phyloP scores from a whole-genome alignment of 495 filamentous ascomycete species.

The Aspergillus wentii region DNA sequence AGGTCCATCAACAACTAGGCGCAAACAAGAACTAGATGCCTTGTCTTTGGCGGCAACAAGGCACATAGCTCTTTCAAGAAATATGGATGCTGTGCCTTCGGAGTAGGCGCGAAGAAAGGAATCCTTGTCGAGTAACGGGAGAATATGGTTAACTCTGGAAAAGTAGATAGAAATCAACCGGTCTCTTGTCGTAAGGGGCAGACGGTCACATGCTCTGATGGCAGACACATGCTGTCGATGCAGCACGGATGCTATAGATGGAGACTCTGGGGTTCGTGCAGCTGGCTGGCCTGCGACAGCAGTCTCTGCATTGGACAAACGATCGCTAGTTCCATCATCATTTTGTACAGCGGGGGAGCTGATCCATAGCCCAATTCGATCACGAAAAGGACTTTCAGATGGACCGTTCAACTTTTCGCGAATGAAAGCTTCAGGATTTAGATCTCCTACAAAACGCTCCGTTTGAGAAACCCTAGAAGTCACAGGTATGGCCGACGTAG shows the following conservation, averaged over 20 bases:
- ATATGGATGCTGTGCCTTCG: slow-evolving; percentile 19
- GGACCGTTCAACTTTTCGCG: slow-evolving; percentile 29
- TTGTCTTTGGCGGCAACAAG: slow-evolving; percentile 41
- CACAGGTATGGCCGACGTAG: slow-evolving; percentile 4
- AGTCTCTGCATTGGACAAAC: background rate
- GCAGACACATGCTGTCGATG: slow-evolving; percentile 24
- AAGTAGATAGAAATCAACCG: slow-evolving; percentile 27
- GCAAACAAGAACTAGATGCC: slow-evolving; percentile 26
- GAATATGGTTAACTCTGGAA: slow-evolving; percentile 27
- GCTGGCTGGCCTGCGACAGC: slow-evolving; percentile 4
- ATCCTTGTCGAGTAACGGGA: slow-evolving; percentile 33
- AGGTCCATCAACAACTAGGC: slow-evolving; percentile 20
- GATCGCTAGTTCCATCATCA: slow-evolving; percentile 4
- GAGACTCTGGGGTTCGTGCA: slow-evolving; percentile 10
- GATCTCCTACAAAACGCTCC: slow-evolving; percentile 43
- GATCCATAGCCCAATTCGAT: slow-evolving; percentile 43
- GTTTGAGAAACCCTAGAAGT: slow-evolving; percentile 13
- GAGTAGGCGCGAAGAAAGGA: slow-evolving; percentile 14
- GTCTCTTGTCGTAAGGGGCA: slow-evolving; percentile 21
- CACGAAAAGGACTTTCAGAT: slow-evolving; percentile 25
- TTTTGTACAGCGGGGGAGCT: slow-evolving; percentile 19
- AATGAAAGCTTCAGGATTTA: slow-evolving; percentile 46
- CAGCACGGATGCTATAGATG: slow-evolving; percentile 19
- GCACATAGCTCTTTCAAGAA: slow-evolving; percentile 41
- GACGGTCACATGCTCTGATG: slow-evolving; percentile 21